Evolutionary conservation across 73 alveolate species (phyloP).

Genomic region (Paramecium bursaria): DNA sequence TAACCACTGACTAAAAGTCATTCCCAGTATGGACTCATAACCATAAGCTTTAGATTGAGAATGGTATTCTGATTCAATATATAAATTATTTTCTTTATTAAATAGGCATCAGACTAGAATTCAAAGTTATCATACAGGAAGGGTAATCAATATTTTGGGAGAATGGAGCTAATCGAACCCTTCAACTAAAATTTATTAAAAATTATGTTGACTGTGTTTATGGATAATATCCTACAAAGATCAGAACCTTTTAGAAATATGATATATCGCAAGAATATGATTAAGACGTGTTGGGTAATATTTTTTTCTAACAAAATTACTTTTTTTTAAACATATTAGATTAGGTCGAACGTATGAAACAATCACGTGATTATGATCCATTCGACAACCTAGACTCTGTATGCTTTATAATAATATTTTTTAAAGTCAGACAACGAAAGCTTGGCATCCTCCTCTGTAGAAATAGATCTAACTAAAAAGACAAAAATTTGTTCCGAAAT

Average conservation of each 20-base stretch:
- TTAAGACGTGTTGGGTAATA: slow-evolving; percentile 34
- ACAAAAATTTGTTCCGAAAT: slow-evolving; percentile 6
- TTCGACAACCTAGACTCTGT: slow-evolving; percentile 33
- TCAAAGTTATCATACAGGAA: slow-evolving; percentile 31
- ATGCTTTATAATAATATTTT: not conserved
- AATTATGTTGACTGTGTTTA: not conserved
- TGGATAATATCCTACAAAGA: not conserved
- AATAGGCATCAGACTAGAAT: slow-evolving; percentile 20
- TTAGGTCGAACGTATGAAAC: not conserved
- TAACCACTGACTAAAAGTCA: not conserved
- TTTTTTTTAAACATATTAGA: too few species aligned
- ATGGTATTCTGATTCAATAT: too few species aligned
- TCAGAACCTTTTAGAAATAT: slow-evolving; percentile 43
- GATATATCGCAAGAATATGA: slow-evolving; percentile 42
- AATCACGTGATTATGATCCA: slow-evolving; percentile 25
- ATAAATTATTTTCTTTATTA: too few species aligned
- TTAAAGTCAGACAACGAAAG: slow-evolving; percentile 53
- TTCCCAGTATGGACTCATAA: slow-evolving; percentile 51
- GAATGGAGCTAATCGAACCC: not conserved
- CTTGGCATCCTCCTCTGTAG: not conserved
- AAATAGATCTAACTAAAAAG: not conserved
- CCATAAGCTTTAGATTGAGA: slow-evolving; percentile 8
- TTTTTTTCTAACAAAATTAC: not conserved
- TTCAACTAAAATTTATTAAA: not conserved
- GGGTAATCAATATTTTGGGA: slow-evolving; percentile 8